Conservation (phyloP, 306 rosid genomes). For the Malus fusca region DNA sequence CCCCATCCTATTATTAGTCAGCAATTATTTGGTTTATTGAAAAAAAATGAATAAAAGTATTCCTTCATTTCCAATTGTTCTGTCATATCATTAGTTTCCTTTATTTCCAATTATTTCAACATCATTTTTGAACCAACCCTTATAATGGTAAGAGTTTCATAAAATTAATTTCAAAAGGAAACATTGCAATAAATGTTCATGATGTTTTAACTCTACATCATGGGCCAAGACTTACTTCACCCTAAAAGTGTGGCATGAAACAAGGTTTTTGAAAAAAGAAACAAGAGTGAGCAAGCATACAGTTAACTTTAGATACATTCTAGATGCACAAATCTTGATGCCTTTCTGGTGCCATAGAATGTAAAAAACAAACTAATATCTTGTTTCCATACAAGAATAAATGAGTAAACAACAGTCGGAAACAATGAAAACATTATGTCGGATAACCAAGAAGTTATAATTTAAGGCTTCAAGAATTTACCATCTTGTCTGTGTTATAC, state of each 20-base stretch:
- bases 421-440: background rate
- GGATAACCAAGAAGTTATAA: background rate
- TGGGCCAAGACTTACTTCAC: no score
- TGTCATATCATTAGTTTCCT: background rate
- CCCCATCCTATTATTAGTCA: background rate
- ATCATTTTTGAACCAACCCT: background rate
- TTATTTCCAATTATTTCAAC: background rate
- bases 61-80: no score
- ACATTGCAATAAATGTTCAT: background rate
- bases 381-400: background rate
- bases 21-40: background rate
- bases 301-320: background rate
- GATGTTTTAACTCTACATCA: background rate
- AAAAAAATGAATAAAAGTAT: no score
- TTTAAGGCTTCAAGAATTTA: constrained; percentile 15
- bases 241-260: background rate
- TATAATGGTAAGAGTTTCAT: background rate
- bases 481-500: constrained; percentile 90
- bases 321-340: background rate
- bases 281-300: background rate
- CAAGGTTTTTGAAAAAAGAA: background rate
- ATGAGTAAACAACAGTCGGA: background rate
- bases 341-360: background rate
- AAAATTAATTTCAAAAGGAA: no score
- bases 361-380: background rate